Percentiles rank a stretch among this genome's conserved stretches.
phyloP scores from a whole-genome alignment of 1,284 basidiomycete species.

The Coniophora puteana region DNA sequence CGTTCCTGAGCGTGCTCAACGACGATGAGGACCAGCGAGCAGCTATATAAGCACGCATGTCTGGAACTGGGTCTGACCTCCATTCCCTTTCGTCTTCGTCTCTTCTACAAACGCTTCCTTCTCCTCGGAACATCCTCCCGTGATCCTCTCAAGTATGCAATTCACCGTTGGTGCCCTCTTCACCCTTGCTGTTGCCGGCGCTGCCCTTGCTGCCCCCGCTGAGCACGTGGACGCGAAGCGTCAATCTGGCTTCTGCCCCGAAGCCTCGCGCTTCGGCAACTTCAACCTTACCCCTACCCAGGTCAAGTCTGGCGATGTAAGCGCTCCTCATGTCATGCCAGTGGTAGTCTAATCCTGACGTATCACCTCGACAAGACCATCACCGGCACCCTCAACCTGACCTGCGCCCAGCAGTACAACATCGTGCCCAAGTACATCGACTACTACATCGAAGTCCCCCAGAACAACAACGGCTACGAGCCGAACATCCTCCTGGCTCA shows the following conservation, averaged over 20 bases:
- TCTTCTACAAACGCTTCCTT: no score
- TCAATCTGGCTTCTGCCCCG: slow-evolving; percentile 16
- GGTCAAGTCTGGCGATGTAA: slow-evolving; percentile 23
- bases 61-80: no score
- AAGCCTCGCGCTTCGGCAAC: slow-evolving; percentile 20
- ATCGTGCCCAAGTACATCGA: slow-evolving; percentile 22
- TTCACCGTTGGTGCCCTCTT: no score
- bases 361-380: slow-evolving; percentile 14
- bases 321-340: slow-evolving; percentile 2
- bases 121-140: no score
- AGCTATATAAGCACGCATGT: no score
- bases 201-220: no score
- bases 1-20: no score
- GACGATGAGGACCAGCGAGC: no score
- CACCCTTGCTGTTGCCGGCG: no score
- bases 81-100: no score
- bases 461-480: slow-evolving; percentile 27
- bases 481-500: slow-evolving; percentile 27
- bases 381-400: slow-evolving; percentile 23
- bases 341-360: not conserved
- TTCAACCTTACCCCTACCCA: slow-evolving; percentile 18
- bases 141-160: no score
- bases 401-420: slow-evolving; percentile 18
- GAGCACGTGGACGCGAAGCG: no score
- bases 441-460: slow-evolving; percentile 30